Evolutionary conservation across 306 rosid genomes (phyloP), one percentile per base, ranked within the genome.

Genomic region (Amphicarpaea edgeworthii): DNA sequence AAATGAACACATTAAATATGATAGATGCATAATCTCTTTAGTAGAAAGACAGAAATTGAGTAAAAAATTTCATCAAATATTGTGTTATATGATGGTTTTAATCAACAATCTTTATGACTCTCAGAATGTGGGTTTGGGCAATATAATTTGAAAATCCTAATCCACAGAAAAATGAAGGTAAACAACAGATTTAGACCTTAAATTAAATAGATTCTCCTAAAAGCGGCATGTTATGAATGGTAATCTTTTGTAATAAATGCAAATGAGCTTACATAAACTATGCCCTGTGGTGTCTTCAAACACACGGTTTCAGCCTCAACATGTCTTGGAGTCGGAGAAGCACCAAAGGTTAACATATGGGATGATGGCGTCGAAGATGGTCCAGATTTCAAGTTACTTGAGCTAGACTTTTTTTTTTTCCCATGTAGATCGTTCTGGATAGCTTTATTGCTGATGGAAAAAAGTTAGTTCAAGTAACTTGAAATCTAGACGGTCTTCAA

Each of bases 271-370:
- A n/a, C n/a, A n/a, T n/a, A n/a, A n/a, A n/a, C n/a, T n/a, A n/a
- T n/a, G n/a, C n/a, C n/a, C n/a, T n/a, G n/a, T n/a, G n/a, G n/a
- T n/a, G n/a, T n/a, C n/a, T n/a, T n/a, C n/a, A n/a, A n/a, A n/a
- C n/a, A n/a, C n/a, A n/a, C n/a, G n/a, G n/a, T n/a, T n/a, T n/a
- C n/a, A n/a, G n/a, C n/a, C n/a, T n/a, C n/a, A n/a, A n/a, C n/a
- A n/a, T n/a, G n/a, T n/a, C n/a, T 85, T 12, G 82, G 88, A 10
- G 90, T 78, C 75, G 64, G 23, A 16, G 89, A 79, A 3, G 79
- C 86, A 57, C 88, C 87, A 11, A 90, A 89, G 86, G 74, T 85
- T 34, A 93, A 66, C 89, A 85, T 82, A 57, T 87, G 93, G 7
- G 90, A 65, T 30, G 85, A 76, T 2, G 85, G 57, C 3, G 53